Evolutionary conservation across 192 early-diverging fungal species (phyloP), one percentile per base, ranked within the genome.

Genomic region (Haplosporangium gracile): DNA sequence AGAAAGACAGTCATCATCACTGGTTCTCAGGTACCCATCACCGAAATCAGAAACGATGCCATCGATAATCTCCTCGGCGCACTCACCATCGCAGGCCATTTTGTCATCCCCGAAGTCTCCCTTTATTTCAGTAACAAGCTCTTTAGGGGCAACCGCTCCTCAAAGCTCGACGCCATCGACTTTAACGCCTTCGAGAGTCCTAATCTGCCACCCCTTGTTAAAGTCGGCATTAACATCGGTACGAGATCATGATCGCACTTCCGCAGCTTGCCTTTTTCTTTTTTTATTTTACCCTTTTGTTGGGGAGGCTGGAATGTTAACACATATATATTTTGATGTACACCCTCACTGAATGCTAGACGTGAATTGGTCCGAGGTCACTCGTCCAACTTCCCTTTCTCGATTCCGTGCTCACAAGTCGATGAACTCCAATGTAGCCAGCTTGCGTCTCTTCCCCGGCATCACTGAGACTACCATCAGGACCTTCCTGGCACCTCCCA

Each of bases 11-110:
- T 99, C 40, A 99, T 99, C 80, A 87, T 99, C 74, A 99, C 97
- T 6, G 99, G 99, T 15, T 98, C 97, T 26, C 99, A 99, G 88
- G 97, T 99, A 9, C 99, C 99, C 0, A 91, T 99, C 55, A 96
- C 98, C 24, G 99, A 99, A 88, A 95, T 99, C 42, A 93, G 99
- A 65, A 99, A 98, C 89, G 99, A 99, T 88, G 99, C 97, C 0
- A 94, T 98, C 16, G 99, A 99, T 72, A 99, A 99, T 88, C 91
- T 99, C 29, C 88, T 99, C 4, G 97, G 97, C 1, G 97, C 98
- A 5, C 90, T 99, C 38, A 99, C 97, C 2, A 98, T 99, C 79
- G 99, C 99, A 18, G 97, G 99, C 0, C 98, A 99, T 78, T 99
- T 97, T 94, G 95, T 97, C 39, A 98, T 99, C 81, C 97, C 98